phyloP scores from a whole-genome alignment of 306 rosid species.

The Hylodesmum podocarpum region DNA sequence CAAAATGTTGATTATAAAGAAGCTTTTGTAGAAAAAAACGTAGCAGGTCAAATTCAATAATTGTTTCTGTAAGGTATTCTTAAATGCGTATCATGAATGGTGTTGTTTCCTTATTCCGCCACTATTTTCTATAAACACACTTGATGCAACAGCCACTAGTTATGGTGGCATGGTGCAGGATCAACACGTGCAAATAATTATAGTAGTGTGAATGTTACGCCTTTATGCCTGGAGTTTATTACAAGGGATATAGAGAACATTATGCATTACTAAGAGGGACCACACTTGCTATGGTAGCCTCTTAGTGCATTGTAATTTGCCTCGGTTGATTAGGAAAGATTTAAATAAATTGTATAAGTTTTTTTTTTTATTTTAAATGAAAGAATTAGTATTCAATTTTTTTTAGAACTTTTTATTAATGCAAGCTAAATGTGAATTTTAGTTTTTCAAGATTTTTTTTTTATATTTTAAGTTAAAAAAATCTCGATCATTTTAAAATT shows the following conservation, averaged over 20 bases:
- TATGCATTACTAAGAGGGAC: not conserved
- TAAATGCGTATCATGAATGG: not conserved
- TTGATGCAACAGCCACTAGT: not conserved
- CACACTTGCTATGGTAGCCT: not conserved
- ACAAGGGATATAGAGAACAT: not conserved
- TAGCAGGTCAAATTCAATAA: not conserved
- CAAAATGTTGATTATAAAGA: no score
- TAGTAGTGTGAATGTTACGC: not conserved
- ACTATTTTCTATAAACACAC: not conserved
- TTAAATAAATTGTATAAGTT: no score
- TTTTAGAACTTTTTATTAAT: no score
- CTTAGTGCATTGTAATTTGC: not conserved
- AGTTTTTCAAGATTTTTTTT: no score
- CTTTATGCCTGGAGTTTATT: not conserved
- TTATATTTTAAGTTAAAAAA: no score
- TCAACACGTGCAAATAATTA: not conserved
- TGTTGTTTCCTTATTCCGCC: not conserved
- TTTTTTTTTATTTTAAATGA: no score
- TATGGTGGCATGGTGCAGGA: not conserved
- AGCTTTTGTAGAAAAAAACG: not conserved
- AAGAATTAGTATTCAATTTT: no score
- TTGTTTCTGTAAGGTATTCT: not conserved
- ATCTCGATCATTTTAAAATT: no score
- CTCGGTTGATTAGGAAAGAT: no score
- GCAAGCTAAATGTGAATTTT: no score